phyloP scores from a whole-genome alignment of 1,139 yeast species.

The Sugiyamaella sp. region DNA sequence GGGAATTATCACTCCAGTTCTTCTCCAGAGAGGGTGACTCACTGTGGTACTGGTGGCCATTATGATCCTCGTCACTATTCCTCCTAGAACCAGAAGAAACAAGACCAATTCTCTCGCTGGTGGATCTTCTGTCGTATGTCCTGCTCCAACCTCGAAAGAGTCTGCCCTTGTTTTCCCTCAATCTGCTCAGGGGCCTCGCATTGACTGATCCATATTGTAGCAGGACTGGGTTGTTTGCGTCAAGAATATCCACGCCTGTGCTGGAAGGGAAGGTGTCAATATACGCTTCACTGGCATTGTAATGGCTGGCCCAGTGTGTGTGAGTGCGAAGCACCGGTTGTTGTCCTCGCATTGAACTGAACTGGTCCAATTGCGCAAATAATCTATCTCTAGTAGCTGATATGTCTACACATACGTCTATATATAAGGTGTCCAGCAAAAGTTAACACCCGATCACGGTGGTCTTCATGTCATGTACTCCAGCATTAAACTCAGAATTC shows the following conservation, averaged over 20 bases:
- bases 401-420: too few relatives aligned
- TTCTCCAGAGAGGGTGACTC: too few relatives aligned
- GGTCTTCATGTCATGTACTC: too few relatives aligned
- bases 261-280: neutral
- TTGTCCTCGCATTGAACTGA: neutral
- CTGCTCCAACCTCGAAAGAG: conserved; percentile 1
- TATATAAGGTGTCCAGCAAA: too few relatives aligned
- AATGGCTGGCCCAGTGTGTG: conserved; percentile 14
- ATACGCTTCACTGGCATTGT: conserved; percentile 6
- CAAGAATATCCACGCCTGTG: neutral
- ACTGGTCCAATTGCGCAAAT: neutral
- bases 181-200: conserved; percentile 12
- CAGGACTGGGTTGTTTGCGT: neutral
- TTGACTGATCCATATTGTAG: neutral
- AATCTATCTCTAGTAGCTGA: neutral
- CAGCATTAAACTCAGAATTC: neutral
- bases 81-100: too few relatives aligned
- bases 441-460: too few relatives aligned
- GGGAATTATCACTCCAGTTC: too few relatives aligned
- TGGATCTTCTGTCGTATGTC: neutral
- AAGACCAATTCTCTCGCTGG: neutral
- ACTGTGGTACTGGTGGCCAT: too few relatives aligned
- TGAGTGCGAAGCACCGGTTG: conserved; percentile 7
- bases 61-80: too few relatives aligned
- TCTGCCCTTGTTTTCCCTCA: conserved; percentile 7